Evolutionary conservation across 345 rosid species (phyloP), one percentile per base, ranked within the genome.

Genomic region (Aurinia saxatilis): DNA sequence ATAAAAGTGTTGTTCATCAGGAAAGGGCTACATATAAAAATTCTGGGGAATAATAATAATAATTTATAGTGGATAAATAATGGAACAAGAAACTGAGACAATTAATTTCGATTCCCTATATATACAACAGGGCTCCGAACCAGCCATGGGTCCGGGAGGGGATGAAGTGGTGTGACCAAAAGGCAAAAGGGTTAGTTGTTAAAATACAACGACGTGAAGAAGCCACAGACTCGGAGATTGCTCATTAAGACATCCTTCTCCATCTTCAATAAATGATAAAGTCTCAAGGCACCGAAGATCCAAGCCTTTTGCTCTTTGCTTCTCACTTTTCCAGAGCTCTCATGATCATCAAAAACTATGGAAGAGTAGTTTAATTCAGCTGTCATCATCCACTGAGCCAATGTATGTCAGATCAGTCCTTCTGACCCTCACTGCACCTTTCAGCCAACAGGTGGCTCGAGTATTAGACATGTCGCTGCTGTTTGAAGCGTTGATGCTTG

Each of bases 381-480:
- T 86, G 68, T 95, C 96, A 10, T 95, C 99, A 50, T 95, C 99
- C 50, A 88, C 86, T 21, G 96, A 77, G 17, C 98, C 96, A 53
- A 88, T 69, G 50, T 95, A 95, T 1, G 88, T 78, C 60, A 88
- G 89, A 68, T 95, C 96, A 25, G 86, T 73, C 54, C 98, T 76
- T 67, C 96, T 86, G 67, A 86, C 88, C 73, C 99, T 83, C 48
- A 88, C 78, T 29, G 98, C 83, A 39, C 98, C 99, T 78, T 86
- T 90, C n/a, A 95, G 83, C 98, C 90, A 95, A 81, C 78, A 79
- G 59, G 87, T 70, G 57, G 97, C 99, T 77, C 88, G 77, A 67
- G 84, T 85, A 79, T 90, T 90, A 41, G 80, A 68, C 71, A 74
- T 80, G 75, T 88, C 99, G 48, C 83, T 79, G 46, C 85, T 76